Base-by-base conservation (phyloP, 73 alveolate species). In the Paramecium caudatum region DNA sequence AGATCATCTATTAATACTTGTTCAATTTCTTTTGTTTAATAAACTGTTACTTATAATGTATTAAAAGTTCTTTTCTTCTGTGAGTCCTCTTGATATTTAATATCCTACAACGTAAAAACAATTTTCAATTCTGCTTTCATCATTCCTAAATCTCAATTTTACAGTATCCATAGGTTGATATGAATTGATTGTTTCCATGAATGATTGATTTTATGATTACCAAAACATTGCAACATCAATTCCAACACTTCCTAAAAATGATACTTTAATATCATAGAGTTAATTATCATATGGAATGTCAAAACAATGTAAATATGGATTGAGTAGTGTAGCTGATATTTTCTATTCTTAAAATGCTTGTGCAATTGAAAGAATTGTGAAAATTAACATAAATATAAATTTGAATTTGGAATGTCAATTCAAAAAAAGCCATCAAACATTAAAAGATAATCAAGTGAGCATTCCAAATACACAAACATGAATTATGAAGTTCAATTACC, bases 321-420 rank as follows among this genome's bases (percentile, higher is more conserved):
- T 46, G 10, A 0, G 17, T 63, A 63, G 12, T 2, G 27, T 30
- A 3, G 34, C 49, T 9, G 3, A 27, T 21, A 34, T n/a, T 34
- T 68, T 65, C 9, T 37, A 68, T 33, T 68, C 61, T 36, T 37
- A 34, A 68, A 33, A 68, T 13, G 3, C 0, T 10, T 55, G 25
- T 0, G 12, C 46, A 5, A 5, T 23, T 27, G 80, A 27, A 2
- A 23, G 4, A 4, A 33, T 68, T 32, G 19, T 68, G 30, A 34
- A 49, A 68, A 17, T 37, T 33, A 37, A 43, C 41, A 68, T 68
- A 63, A 63, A n/a, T 6, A 23, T 32, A n/a, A 34, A 25, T 32
- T 68, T 32, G 34, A 68, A 68, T 32, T 68, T 34, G 34, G 21
- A 68, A 68, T 68, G 84, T 68, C 84, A 68, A 68, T 68, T 34